These are phyloP conservation scores for Acanthamoeba triangularis DNA, from an alignment of 208 protist species.

Conservation along the genomic window DNA sequence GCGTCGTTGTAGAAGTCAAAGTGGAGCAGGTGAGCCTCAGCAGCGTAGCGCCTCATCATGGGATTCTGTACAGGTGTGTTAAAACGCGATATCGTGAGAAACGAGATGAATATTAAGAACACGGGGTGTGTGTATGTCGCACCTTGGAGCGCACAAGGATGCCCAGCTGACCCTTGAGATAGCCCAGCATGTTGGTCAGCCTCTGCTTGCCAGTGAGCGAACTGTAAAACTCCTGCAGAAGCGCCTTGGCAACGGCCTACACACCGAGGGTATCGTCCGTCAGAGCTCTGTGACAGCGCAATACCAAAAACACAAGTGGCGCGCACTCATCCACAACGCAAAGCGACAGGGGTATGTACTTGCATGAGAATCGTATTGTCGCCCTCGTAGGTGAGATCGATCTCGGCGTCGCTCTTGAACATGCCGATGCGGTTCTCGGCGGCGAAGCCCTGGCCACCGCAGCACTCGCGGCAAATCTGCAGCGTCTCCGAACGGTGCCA, in stretches of 20 bases:
- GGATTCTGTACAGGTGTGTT: not conserved
- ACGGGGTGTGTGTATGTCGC: not conserved
- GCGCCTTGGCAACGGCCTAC: not conserved
- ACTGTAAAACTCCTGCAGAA: slow-evolving; percentile 60
- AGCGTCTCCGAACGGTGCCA: slow-evolving; percentile 72
- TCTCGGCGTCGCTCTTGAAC: slow-evolving; percentile 69
- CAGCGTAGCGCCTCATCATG: slow-evolving; percentile 1
- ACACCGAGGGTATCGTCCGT: not conserved
- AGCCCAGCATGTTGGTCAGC: slow-evolving; percentile 67
- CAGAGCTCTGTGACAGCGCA: not conserved
- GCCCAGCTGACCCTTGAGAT: slow-evolving; percentile 46
- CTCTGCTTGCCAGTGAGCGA: slow-evolving; percentile 31
- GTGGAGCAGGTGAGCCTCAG: slow-evolving; percentile 43
- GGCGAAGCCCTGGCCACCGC: slow-evolving; percentile 69
- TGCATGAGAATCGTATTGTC: slow-evolving; percentile 70
- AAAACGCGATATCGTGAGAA: not conserved
- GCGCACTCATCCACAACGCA: not conserved
- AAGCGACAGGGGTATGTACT: not conserved
- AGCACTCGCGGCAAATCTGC: slow-evolving; percentile 73
- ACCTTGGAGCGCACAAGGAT: slow-evolving; percentile 46
- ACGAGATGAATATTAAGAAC: not conserved
- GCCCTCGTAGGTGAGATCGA: slow-evolving; percentile 71
- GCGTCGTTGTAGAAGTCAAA: slow-evolving; percentile 53
- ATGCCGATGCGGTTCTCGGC: slow-evolving; percentile 73
- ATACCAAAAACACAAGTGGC: not conserved